Base-by-base conservation (phyloP, 2,329 filamentous ascomycete genomes). In the Beauveria pseudobassiana region DNA sequence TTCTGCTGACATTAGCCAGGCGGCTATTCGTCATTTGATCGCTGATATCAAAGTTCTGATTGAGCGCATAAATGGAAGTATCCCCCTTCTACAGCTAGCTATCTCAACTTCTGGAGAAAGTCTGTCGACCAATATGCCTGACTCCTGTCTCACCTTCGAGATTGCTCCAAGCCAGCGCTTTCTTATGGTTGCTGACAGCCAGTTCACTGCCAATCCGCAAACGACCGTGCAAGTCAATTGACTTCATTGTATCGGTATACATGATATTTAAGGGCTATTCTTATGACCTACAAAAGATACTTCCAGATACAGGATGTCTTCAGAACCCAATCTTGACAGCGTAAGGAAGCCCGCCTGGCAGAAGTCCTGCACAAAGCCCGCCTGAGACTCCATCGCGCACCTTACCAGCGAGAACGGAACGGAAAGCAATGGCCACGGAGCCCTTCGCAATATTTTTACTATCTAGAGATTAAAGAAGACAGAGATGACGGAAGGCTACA, bases 321-420 rank as follows among this genome's bases (percentile, higher is more conserved):
- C 22, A 30, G 12, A 12, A 22, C 12, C 43, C 6, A 10, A 26
- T 28, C 9, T 46, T 18, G 28, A 46, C 8, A 42, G 57, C 9
- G 89, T 76, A 74, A 87, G 76, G 79, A 83, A 80, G 65, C 80
- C 91, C 0, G 89, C 93, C 0, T 98, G 95, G 95, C 95, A 98
- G 93, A 99, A 72, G 92, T 96, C 46, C 87, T 97, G 64, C 93
- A 98, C 77, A 99, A 98, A 73, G 90, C 92, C 20, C 85, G 87
- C 45, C 86, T 97, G 14, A 91, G 92, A 62, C 79, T 99, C 12
- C 82, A 89, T 67, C 83, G 93, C 53, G 83, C 90, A 0, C 89
- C 87, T 53, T 45, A n/a, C 14, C 28, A 2, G 22, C 16, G 5
- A 42, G n/a, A 16, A 12, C 46, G 30, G 26, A 18, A 24, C 12